phyloP scores from a whole-genome alignment of 2,329 filamentous ascomycete genomes.

The Apiospora kogelbergensis region DNA sequence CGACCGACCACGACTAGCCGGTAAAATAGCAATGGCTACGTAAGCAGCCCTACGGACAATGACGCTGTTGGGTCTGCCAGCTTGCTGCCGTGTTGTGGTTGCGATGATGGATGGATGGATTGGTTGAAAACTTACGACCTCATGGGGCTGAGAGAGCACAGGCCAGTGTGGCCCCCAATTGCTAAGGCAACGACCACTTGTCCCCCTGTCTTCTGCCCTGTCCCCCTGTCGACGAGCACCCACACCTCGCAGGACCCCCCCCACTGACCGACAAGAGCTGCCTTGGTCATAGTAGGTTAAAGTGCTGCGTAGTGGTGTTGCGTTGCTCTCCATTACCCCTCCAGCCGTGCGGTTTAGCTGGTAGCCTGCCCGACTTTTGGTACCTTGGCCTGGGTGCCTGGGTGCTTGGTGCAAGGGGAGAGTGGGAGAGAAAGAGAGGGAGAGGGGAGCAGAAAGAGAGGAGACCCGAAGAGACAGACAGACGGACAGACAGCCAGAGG shows the following conservation, averaged over 20 bases:
- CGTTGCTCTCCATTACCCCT: conserved; percentile 2
- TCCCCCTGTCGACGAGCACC: neutral
- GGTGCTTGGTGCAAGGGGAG: neutral
- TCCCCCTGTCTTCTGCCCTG: too few species aligned
- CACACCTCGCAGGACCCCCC: neutral
- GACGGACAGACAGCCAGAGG: neutral
- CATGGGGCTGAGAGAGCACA: neutral
- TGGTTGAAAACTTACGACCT: neutral
- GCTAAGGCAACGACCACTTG: neutral
- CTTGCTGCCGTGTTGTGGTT: neutral
- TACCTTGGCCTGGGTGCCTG: neutral
- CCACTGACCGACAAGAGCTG: conserved; percentile 4
- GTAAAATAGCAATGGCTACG: neutral
- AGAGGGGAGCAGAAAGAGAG: neutral
- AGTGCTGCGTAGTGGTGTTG: neutral
- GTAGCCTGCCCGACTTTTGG: neutral
- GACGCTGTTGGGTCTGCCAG: neutral
- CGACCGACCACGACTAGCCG: neutral
- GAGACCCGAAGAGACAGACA: neutral
- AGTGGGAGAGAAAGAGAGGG: neutral
- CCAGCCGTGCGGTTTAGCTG: neutral
- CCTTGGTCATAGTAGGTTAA: neutral
- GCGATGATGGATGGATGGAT: neutral
- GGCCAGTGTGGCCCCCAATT: neutral
- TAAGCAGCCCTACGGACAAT: neutral